Base-by-base conservation (phyloP, 331 rosid genomes). In the Erythrophleum ivorense region DNA sequence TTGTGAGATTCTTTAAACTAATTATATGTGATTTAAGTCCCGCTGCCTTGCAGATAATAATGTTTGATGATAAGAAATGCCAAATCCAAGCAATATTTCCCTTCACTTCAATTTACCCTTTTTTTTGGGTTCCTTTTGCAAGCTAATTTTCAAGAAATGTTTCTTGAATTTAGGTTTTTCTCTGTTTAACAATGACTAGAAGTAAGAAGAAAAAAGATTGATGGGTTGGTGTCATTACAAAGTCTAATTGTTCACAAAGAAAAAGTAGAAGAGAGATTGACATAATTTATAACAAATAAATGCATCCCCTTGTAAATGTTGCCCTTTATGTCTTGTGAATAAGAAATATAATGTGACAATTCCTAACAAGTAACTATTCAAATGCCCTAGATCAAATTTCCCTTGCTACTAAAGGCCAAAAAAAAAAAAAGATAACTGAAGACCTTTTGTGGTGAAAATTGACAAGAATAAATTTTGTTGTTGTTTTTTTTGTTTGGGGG, bases 281-380 rank as follows among this genome's bases (percentile, higher is more conserved):
- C 54, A 38, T 60, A 60, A 65, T 46, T 62, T 38, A 16, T 19
- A 15, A 71, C 5, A 73, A 60, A 81, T 67, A 24, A 24, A 24
- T 24, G 29, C 29, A 24, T 24, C 29, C 29, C 29, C 29, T 15
- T 24, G 29, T 24, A 24, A 24, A 24, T 24, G 29, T 24, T 24
- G 29, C 29, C 29, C 29, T 24, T 24, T 24, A 24, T 24, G 29
- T 24, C 29, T 24, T 24, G 29, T 24, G 29, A 24, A 24, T 0
- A 24, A 24, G 29, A 24, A 0, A 24, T 24, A 24, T 24, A 24
- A 24, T 24, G 29, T 24, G 29, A 24, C 29, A 24, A 24, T 24
- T 24, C 29, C n/a, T n/a, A n/a, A n/a, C n/a, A n/a, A n/a, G n/a
- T n/a, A n/a, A n/a, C n/a, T n/a, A n/a, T n/a, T n/a, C 29, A 24